Evolutionary conservation across 1,139 yeast species (phyloP).

Genomic region (Scheffersomyces segobiensis): DNA sequence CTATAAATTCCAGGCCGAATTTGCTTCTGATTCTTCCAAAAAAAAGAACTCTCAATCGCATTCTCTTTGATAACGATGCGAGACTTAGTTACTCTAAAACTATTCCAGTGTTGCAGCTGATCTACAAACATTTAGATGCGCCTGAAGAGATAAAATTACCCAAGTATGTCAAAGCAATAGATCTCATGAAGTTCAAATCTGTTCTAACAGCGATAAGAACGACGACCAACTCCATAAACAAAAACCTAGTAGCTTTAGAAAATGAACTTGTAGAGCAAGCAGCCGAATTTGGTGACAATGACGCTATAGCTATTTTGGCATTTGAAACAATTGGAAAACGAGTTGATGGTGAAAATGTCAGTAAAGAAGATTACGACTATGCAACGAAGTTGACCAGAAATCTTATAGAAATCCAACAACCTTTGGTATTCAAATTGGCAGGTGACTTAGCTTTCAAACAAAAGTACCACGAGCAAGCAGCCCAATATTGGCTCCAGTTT

Average conservation of each 20-base stretch:
- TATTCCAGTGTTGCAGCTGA: constrained; percentile 49
- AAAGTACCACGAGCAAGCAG: constrained; percentile 50
- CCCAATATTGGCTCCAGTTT: constrained; percentile 61
- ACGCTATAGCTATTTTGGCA: constrained; percentile 74
- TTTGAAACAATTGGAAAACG: constrained; percentile 52
- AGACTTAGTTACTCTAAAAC: constrained; percentile 53
- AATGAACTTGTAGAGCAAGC: constrained; percentile 74
- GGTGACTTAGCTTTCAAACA: constrained; percentile 67
- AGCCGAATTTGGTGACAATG: constrained; percentile 79
- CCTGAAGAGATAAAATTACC: constrained; percentile 43
- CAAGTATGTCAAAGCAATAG: constrained; percentile 47
- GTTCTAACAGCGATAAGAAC: constrained; percentile 64
- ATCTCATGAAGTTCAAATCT: constrained; percentile 67
- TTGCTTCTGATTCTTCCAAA: constrained; percentile 57
- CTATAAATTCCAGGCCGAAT: constrained; percentile 33
- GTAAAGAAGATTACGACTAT: constrained; percentile 55
- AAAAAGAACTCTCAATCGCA: constrained; percentile 54
- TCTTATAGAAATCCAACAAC: constrained; percentile 64
- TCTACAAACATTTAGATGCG: constrained; percentile 47
- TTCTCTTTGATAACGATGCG: constrained; percentile 67
- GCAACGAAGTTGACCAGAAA: constrained; percentile 64
- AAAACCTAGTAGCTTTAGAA: constrained; percentile 59
- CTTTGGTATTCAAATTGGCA: constrained; percentile 67
- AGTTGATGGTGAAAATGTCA: constrained; percentile 22
- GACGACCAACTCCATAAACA: constrained; percentile 59